Percentiles rank a stretch among this genome's conserved stretches.
These are phyloP conservation scores for Heterobasidion annosum DNA, from an alignment of 1,284 basidiomycete species.

Conservation along the genomic window DNA sequence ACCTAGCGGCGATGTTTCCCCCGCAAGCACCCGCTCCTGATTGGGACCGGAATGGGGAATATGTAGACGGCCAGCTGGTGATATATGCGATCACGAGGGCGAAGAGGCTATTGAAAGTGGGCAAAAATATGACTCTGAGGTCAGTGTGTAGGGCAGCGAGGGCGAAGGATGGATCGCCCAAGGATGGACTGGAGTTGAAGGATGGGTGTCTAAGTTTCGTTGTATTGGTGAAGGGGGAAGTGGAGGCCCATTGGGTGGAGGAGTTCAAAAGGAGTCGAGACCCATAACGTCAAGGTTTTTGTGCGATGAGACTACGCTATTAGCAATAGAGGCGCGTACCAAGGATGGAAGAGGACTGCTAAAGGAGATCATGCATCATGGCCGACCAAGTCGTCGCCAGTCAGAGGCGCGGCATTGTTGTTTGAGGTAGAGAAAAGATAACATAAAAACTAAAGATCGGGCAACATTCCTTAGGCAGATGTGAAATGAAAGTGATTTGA, in stretches of 20 bases:
- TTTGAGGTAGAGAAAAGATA: too few relatives aligned
- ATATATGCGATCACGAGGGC: slow-evolving; percentile 80
- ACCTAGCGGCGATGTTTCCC: slow-evolving; percentile 81
- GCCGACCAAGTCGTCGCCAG: too few relatives aligned
- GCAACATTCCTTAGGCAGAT: too few relatives aligned
- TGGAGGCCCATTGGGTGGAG: slow-evolving; percentile 84
- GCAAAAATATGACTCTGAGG: slow-evolving; percentile 78
- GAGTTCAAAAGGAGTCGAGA: slow-evolving; percentile 68
- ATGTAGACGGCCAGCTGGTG: slow-evolving; percentile 56
- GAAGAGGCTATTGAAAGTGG: slow-evolving; percentile 80
- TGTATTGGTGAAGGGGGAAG: slow-evolving; percentile 77
- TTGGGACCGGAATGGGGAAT: slow-evolving; percentile 79
- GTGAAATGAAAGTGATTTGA: background rate
- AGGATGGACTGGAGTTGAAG: slow-evolving; percentile 79
- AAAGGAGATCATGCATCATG: too few relatives aligned
- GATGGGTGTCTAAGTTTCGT: slow-evolving; percentile 85
- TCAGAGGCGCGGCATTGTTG: too few relatives aligned
- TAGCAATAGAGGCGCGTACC: background rate
- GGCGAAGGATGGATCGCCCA: slow-evolving; percentile 46
- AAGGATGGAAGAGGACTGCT: too few relatives aligned
- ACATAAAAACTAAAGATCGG: too few relatives aligned
- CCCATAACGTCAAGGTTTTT: background rate
- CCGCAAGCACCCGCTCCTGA: slow-evolving; percentile 48
- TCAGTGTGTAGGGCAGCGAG: slow-evolving; percentile 66
- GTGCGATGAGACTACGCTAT: background rate